Evolutionary conservation across 371 early-diverging fungal genomes (phyloP).

Genomic region (Gilbertella persicaria): DNA sequence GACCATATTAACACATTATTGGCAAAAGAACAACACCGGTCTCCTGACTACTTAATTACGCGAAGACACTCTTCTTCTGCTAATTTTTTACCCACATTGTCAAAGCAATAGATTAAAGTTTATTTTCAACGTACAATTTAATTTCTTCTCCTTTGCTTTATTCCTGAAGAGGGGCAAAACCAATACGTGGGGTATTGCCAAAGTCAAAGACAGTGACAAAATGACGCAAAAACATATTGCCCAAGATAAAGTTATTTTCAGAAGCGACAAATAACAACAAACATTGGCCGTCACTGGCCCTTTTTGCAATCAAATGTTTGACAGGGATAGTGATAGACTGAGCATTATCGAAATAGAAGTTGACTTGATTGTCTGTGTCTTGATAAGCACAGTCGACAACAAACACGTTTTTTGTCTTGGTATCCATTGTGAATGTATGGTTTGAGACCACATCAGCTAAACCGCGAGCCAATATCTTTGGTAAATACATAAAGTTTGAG

Average conservation of each 20-base stretch:
- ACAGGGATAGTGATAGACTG: constrained; percentile 9
- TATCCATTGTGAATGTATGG: background rate
- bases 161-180: constrained; percentile 34
- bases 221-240: constrained; percentile 42
- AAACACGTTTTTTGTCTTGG: constrained; percentile 1
- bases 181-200: constrained; percentile 35
- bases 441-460: constrained; percentile 24
- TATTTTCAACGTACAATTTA: background rate
- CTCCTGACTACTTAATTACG: background rate
- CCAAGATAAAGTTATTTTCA: constrained; percentile 30
- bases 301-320: constrained; percentile 19
- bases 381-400: constrained; percentile 29
- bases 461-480: constrained; percentile 23
- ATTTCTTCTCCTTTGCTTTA: background rate
- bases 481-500: constrained; percentile 47
- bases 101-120: background rate
- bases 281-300: constrained; percentile 26
- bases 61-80: background rate
- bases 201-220: constrained; percentile 48
- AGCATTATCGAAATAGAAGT: constrained; percentile 16
- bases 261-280: constrained; percentile 32
- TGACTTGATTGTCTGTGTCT: constrained; percentile 13
- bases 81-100: background rate
- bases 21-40: constrained; percentile 1
- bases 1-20: constrained; percentile 20